Evolutionary conservation across 306 rosid genomes (phyloP).

Genomic region (Benincasa hispida): DNA sequence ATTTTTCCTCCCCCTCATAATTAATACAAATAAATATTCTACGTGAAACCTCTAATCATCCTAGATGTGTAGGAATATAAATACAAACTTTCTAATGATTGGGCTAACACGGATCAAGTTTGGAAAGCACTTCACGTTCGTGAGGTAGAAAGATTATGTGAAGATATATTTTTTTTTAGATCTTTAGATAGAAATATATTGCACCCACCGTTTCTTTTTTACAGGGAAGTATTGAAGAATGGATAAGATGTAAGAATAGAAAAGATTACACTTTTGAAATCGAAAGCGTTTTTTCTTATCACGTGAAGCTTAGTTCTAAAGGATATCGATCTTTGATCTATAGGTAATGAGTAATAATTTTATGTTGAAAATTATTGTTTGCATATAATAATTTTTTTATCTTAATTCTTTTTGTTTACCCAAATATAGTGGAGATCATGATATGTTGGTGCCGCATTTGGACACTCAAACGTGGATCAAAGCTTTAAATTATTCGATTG

Average conservation of each 20-base stretch:
- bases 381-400: too few species aligned
- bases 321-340: too few species aligned
- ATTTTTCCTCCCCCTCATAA: too few species aligned
- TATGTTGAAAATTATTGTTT: neutral
- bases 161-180: neutral
- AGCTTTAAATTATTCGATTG: slow-evolving; percentile 14
- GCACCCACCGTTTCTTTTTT: too few species aligned
- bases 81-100: slow-evolving; percentile 3
- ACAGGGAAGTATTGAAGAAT: neutral
- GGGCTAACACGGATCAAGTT: slow-evolving; percentile 52
- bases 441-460: slow-evolving; percentile 11
- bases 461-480: slow-evolving; percentile 15
- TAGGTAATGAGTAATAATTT: neutral
- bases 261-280: neutral
- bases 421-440: slow-evolving; percentile 20
- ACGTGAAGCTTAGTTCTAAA: neutral
- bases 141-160: slow-evolving; percentile 18
- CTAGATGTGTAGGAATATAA: too few species aligned
- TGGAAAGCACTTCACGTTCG: slow-evolving; percentile 32
- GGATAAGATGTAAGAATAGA: neutral
- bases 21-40: too few species aligned
- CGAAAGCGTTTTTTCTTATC: neutral
- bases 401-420: too few species aligned
- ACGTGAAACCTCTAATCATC: too few species aligned
- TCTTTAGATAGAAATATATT: too few species aligned